Base-by-base conservation (phyloP, 768 basidiomycete genomes). In the Rhizopogon vulgaris region DNA sequence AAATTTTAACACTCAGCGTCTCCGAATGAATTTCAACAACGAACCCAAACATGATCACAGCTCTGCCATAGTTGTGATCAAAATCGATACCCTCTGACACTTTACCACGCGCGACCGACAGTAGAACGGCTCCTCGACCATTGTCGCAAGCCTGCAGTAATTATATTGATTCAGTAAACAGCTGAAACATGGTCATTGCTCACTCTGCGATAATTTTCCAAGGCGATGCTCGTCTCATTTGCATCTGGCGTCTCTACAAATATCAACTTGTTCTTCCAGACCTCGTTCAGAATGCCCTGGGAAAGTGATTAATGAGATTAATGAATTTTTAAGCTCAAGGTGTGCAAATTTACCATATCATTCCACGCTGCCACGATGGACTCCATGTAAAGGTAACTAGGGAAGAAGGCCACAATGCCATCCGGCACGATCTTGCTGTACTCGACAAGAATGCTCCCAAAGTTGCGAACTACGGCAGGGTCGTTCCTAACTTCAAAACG, bases 71-170 rank as follows among this genome's bases (percentile, higher is more conserved):
- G 67, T 99, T 97, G 70, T 99, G 96, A 66, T 99, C 96, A 63
- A 99, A 99, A 82, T 99, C 96, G 62, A 99, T 99, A n/a, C 96
- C 96, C 70, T 99, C 96, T 0, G 96, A 98, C 0, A 99, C 96
- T 68, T 99, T 99, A 3, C 96, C 96, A 74, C 96, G 85, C 27
- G 96, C 96, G 32, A 99, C 96, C 22, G 96, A 97, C 38, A 99
- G 76, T 28, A 99, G 75, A 27, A 98, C 94, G 17, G 96, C 96
- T 2, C 96, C 96, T 46, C 96, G 83, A 38, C 96, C 96, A 64
- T 99, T 99, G 69, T 98, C 93, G 67, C 96, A 99, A 27, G 96
- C 96, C 94, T 95, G 49, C 9, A 36, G 8, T 15, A 37, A 17
- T 32, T 12, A 48, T 41, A 42, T 15, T 6, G 32, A 32, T 39